Base-by-base conservation (phyloP, 2,329 filamentous ascomycete species). In the Sporothrix variecibatus region DNA sequence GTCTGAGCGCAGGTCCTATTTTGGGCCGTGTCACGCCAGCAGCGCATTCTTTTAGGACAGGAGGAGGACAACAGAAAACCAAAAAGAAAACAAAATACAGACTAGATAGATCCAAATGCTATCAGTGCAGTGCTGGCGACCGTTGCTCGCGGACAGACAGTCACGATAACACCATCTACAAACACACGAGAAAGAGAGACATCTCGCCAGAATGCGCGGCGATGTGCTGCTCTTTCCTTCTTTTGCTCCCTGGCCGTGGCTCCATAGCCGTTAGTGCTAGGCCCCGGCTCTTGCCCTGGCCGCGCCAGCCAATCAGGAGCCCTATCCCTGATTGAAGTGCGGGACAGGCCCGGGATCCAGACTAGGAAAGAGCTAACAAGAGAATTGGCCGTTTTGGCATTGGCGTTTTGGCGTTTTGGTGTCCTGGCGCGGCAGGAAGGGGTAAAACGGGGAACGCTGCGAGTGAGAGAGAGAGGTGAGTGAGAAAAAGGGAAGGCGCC, bases 311-410 rank as follows among this genome's bases (percentile, higher is more conserved):
- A 77, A 77, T 75, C 76, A 77, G 20, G 73, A 31, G 4, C 12
- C 56, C 26, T 53, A 77, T 77, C 77, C 77, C 76, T 76, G 73
- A 75, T 51, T 74, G 72, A 76, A 69, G 68, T 73, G 73, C 74
- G 70, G 73, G 74, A 75, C 73, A 40, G 65, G 17, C 51, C 72
- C 71, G 69, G 69, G 67, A 60, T 51, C 73, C 51, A 34, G 51
- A 65, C 67, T 31, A 71, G 73, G 65, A 71, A 73, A 71, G 58
- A 74, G 69, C 73, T 73, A 72, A 53, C 60, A 62, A 60, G 43
- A 20, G 38, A 38, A 17, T 20, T 69, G 51, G 38, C 53, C 12
- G 23, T 51, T 72, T 72, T 23, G 26, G 43, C 43, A 49, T 49
- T 49, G 43, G 43, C 43, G 15, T 49, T 49, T 20, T 49, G 43